A percentile compares a stretch with the other conserved stretches of the same genome.
phyloP scores from a whole-genome alignment of 2,329 filamentous ascomycete genomes.

The Calonectria honghensis region DNA sequence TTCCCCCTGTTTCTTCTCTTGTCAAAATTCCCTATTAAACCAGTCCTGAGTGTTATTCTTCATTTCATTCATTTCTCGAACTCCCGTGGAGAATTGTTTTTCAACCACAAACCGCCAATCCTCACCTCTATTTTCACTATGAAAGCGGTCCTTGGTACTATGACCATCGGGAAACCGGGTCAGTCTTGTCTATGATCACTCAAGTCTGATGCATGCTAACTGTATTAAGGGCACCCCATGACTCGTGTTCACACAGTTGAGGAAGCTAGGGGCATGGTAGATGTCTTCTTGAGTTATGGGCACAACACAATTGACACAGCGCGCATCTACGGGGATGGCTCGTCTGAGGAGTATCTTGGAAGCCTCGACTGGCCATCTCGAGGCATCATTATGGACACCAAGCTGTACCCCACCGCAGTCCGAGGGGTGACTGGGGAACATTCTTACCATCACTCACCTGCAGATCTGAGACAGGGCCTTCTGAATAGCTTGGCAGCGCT shows the following conservation, averaged over 20 bases:
- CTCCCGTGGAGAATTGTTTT: background rate
- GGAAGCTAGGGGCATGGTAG: background rate
- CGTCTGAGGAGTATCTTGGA: constrained; percentile 5
- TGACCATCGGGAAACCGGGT: constrained; percentile 1
- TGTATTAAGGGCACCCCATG: background rate
- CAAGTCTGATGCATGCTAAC: background rate
- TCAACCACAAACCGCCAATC: background rate
- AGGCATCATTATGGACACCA: constrained; percentile 2
- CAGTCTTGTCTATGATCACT: background rate
- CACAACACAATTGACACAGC: constrained; percentile 3
- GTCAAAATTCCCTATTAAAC: background rate
- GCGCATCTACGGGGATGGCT: constrained; percentile 3
- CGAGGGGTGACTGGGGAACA: background rate
- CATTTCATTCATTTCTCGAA: background rate
- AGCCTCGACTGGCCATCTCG: background rate
- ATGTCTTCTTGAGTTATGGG: background rate
- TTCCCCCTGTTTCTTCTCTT: background rate
- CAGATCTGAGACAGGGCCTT: background rate
- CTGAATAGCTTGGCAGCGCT: background rate
- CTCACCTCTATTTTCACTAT: background rate
- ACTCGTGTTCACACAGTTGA: background rate
- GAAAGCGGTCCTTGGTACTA: background rate
- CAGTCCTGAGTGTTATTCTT: background rate
- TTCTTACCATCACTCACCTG: constrained; percentile 5
- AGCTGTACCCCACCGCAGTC: background rate